These are phyloP conservation scores for Rhodamnia argentea DNA, from an alignment of 345 rosid genomes.

Conservation along the genomic window DNA sequence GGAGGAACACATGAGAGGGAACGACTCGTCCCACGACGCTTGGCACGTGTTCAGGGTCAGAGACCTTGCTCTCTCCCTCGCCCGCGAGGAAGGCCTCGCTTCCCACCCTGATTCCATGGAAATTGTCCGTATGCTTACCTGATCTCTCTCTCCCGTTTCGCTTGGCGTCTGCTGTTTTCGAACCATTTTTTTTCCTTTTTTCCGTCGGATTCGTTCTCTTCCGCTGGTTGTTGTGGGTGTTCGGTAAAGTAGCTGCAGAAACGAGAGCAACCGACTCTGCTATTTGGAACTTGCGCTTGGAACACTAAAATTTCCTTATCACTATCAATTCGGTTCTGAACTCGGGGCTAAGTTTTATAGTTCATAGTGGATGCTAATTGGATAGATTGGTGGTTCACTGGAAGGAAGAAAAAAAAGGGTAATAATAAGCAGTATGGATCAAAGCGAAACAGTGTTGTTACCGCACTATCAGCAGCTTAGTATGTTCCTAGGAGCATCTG, in stretches of 20 bases:
- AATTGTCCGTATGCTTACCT: slow-evolving; percentile 24
- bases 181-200: background rate
- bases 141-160: background rate
- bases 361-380: background rate
- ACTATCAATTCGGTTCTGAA: background rate
- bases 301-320: background rate
- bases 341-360: background rate
- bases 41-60: slow-evolving; percentile 76
- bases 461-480: background rate
- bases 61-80: slow-evolving; percentile 73
- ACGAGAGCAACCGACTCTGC: background rate
- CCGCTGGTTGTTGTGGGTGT: background rate
- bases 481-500: background rate
- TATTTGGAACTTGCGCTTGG: background rate
- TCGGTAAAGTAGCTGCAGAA: background rate
- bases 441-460: background rate
- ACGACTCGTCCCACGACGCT: slow-evolving; percentile 83
- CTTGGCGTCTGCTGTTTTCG: background rate
- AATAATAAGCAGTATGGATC: background rate
- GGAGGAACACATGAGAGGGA: slow-evolving; percentile 55
- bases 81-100: slow-evolving; percentile 76
- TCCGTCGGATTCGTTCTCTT: background rate
- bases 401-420: background rate
- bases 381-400: background rate
- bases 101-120: slow-evolving; percentile 64